These are phyloP conservation scores for Acanthamoeba lenticulata DNA, from an alignment of 208 protist genomes.

Conservation along the genomic window DNA sequence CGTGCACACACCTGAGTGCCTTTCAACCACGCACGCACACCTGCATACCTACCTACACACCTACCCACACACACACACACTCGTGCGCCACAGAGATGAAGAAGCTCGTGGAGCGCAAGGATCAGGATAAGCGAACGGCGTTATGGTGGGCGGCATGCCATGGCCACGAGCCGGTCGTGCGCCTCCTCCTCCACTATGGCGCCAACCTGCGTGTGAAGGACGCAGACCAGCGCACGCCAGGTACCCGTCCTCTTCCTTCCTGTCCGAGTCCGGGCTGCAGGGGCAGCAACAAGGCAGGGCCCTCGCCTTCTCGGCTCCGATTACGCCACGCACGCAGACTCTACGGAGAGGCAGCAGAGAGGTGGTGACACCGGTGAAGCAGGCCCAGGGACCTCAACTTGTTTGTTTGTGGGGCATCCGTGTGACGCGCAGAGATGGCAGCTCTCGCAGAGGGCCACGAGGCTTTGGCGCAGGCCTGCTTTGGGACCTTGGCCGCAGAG, in stretches of 20 bases:
- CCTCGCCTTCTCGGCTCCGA: too few relatives aligned
- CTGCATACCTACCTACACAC: too few relatives aligned
- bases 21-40: too few relatives aligned
- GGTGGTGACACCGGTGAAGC: neutral
- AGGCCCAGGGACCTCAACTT: too few relatives aligned
- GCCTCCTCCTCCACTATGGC: neutral
- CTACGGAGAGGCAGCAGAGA: neutral
- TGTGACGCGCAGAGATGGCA: neutral
- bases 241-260: neutral
- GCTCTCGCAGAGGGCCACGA: neutral
- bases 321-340: neutral
- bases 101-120: neutral
- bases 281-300: too few relatives aligned
- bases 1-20: too few relatives aligned
- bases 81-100: neutral
- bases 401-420: too few relatives aligned
- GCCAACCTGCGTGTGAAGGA: neutral
- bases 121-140: slow-evolving; percentile 4
- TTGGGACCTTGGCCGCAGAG: neutral
- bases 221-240: neutral
- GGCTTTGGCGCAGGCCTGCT: neutral
- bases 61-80: too few relatives aligned
- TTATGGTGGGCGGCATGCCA: slow-evolving; percentile 7
- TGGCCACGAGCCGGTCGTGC: neutral
- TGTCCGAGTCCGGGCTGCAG: too few relatives aligned